Evolutionary conservation across 2,329 filamentous ascomycete species (phyloP).

Genomic region (Byssothecium circinans): DNA sequence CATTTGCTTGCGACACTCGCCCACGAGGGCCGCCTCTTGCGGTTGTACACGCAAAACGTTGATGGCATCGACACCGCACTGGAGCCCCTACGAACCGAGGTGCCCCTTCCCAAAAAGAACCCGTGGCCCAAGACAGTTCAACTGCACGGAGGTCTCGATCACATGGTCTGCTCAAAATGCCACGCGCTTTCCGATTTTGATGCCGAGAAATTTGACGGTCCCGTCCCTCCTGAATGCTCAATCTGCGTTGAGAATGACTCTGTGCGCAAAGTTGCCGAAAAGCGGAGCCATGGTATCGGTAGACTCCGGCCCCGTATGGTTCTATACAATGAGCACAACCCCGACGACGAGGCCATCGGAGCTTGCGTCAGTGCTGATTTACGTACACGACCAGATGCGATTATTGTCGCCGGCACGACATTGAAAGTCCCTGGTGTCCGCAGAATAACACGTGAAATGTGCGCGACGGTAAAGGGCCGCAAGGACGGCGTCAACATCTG

Average conservation of each 20-base stretch:
- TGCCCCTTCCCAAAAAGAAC: slow-evolving; percentile 80
- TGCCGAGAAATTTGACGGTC: slow-evolving; percentile 77
- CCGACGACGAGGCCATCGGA: slow-evolving; percentile 93
- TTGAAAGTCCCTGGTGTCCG: slow-evolving; percentile 93
- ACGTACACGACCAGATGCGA: slow-evolving; percentile 80
- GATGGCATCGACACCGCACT: slow-evolving; percentile 90
- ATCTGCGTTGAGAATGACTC: slow-evolving; percentile 74
- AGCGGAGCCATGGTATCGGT: slow-evolving; percentile 91
- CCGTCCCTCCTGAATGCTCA: slow-evolving; percentile 77
- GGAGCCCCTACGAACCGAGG: slow-evolving; percentile 73
- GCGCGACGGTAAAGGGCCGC: slow-evolving; percentile 77
- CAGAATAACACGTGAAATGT: slow-evolving; percentile 88
- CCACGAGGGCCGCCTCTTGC: slow-evolving; percentile 80
- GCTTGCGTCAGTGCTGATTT: slow-evolving; percentile 86
- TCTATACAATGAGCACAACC: slow-evolving; percentile 95
- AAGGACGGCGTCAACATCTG: slow-evolving; percentile 86
- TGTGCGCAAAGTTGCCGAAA: slow-evolving; percentile 76
- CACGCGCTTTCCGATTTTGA: slow-evolving; percentile 75
- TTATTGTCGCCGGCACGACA: slow-evolving; percentile 93
- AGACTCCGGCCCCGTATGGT: slow-evolving; percentile 90
- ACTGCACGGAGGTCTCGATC: slow-evolving; percentile 87
- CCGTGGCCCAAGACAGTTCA: slow-evolving; percentile 95
- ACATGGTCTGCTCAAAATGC: slow-evolving; percentile 98
- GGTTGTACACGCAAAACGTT: slow-evolving; percentile 95
- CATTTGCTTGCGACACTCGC: slow-evolving; percentile 89